Percentiles rank a stretch among this genome's conserved stretches.
phyloP scores from a whole-genome alignment of 2,329 filamentous ascomycete species.

The Trichoderma oligosporum region DNA sequence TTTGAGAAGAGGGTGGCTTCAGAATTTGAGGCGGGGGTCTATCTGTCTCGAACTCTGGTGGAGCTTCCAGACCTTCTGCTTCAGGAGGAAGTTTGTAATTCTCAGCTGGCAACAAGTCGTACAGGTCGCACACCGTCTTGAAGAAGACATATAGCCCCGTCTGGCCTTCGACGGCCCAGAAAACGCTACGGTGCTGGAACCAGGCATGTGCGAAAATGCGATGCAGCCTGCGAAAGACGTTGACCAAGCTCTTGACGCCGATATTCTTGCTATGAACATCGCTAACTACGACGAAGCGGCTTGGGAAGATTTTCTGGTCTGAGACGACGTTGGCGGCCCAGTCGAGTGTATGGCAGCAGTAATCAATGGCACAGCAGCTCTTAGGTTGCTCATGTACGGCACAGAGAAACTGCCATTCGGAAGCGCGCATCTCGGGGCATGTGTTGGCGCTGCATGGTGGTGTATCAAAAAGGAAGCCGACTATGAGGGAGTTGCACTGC shows the following conservation, averaged over 20 bases:
- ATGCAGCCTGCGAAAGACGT: conserved; percentile 91
- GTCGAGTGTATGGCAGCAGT: conserved; percentile 97
- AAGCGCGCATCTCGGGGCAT: conserved; percentile 97
- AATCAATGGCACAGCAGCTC: conserved; percentile 96
- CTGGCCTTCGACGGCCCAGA: conserved; percentile 87
- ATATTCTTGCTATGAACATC: conserved; percentile 57
- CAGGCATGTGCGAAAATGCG: conserved; percentile 97
- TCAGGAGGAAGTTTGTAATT: conserved; percentile 95
- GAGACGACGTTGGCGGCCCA: conserved; percentile 95
- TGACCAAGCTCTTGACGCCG: conserved; percentile 80
- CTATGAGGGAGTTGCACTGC: conserved; percentile 87
- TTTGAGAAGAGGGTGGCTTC: conserved; percentile 32
- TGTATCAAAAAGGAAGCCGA: conserved; percentile 86
- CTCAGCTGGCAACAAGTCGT: conserved; percentile 83
- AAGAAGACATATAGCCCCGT: conserved; percentile 95
- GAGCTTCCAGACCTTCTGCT: conserved; percentile 74
- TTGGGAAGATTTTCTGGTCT: conserved; percentile 92
- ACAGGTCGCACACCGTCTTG: conserved; percentile 93
- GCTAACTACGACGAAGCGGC: conserved; percentile 60
- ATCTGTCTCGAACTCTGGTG: conserved; percentile 40
- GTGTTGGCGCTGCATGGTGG: conserved; percentile 85
- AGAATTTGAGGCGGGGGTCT: conserved; percentile 34
- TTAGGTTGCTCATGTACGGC: conserved; percentile 96
- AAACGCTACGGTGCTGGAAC: conserved; percentile 94
- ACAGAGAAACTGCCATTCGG: conserved; percentile 98